Evolutionary conservation across 345 rosid species (phyloP), one percentile per base, ranked within the genome.

Genomic region (Salix arbutifolia): DNA sequence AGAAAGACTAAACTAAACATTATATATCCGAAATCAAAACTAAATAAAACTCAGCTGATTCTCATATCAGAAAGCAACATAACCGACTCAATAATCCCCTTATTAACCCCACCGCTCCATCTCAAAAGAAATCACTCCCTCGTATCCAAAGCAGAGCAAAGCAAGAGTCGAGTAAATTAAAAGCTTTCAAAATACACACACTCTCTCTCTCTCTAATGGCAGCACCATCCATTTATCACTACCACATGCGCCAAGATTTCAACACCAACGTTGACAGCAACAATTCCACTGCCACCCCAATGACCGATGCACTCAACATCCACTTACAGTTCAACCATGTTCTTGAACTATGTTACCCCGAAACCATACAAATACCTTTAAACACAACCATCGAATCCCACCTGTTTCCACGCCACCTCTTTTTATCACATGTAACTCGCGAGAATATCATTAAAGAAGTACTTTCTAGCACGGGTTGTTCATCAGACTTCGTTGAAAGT

Each of bases 331-430:
- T 67, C 70, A 5, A 12, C 70, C 71, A 68, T 42, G 5, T 68
- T 40, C 52, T 68, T n/a, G 53, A 68, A 42, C 12, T 68, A 68
- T 13, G 13, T 68, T 68, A 68, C 71, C 71, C 71, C 25, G 52
- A 38, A n/a, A 10, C 5, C 30, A 25, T 8, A 33, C 52, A 8
- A 4, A 68, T 68, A n/a, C 71, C 71, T 1, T 40, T 68, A 40
- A 40, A 48, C 48, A 68, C 53, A 42, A 68, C 71, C 53, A 48
- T 1, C 71, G 46, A 8, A 42, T 68, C 71, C 4, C 26, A 38
- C 71, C 52, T 50, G n/a, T 12, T 68, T 19, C 71, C 53, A 14
- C 71, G 71, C 48, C 23, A 12, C 5, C 52, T n/a, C 42, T 30
- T 40, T 50, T 68, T 23, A 13, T 68, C 33, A 8, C 35, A 18